phyloP scores from a whole-genome alignment of 2,329 filamentous ascomycete genomes.

The Lachnellula subtilissima region DNA sequence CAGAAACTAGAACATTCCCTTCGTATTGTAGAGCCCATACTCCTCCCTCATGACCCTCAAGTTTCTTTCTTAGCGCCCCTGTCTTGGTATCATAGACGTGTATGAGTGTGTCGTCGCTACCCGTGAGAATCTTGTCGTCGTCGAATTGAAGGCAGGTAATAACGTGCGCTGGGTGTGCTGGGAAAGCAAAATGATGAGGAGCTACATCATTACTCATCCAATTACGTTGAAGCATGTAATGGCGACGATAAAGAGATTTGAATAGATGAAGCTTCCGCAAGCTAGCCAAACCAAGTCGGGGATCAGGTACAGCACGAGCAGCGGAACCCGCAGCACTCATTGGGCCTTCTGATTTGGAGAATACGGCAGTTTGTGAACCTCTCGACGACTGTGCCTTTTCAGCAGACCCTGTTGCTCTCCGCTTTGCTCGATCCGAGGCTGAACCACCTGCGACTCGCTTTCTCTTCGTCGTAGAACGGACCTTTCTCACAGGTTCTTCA shows the following conservation, averaged over 20 bases:
- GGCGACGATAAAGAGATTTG: constrained; percentile 92
- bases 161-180: constrained; percentile 92
- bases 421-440: constrained; percentile 27
- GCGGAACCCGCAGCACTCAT: constrained; percentile 83
- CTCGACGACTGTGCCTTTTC: constrained; percentile 24
- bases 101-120: constrained; percentile 95
- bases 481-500: constrained; percentile 19
- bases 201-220: constrained; percentile 87
- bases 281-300: constrained; percentile 70
- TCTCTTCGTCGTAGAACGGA: constrained; percentile 29
- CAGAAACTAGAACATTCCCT: constrained; percentile 90
- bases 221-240: constrained; percentile 82
- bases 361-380: constrained; percentile 19
- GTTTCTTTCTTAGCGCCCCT: constrained; percentile 73
- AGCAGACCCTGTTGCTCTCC: constrained; percentile 24
- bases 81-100: constrained; percentile 98
- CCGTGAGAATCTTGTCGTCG: constrained; percentile 94
- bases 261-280: constrained; percentile 84
- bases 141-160: constrained; percentile 98
- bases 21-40: constrained; percentile 98
- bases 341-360: constrained; percentile 65
- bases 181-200: constrained; percentile 88
- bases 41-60: constrained; percentile 92
- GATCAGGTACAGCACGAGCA: constrained; percentile 75
- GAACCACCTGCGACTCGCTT: constrained; percentile 24